Evolutionary conservation across 805 yeast genomes (phyloP).

Genomic region (Candida dendrica): DNA sequence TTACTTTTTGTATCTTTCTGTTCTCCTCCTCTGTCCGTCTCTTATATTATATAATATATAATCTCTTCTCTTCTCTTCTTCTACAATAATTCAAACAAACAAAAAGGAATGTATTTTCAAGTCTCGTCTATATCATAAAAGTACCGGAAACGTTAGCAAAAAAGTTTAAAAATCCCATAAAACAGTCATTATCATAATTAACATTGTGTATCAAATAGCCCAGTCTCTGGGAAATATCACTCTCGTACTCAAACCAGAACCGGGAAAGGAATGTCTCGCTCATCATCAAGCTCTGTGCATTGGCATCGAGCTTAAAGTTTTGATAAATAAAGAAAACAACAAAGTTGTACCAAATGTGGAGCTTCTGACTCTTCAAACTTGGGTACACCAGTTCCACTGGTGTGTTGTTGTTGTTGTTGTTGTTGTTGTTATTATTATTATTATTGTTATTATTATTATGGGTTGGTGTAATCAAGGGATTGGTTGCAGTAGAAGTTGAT

Average conservation of each 20-base stretch:
- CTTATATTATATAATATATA: too few species aligned
- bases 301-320: slow-evolving; percentile 4
- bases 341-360: slow-evolving; percentile 15
- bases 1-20: too few species aligned
- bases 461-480: too few species aligned
- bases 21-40: too few species aligned
- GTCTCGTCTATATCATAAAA: too few species aligned
- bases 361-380: slow-evolving; percentile 8
- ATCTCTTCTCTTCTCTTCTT: too few species aligned
- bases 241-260: slow-evolving; percentile 11
- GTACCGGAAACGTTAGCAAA: too few species aligned
- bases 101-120: too few species aligned
- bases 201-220: slow-evolving; percentile 1
- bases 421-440: background rate
- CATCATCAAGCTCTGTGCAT: background rate
- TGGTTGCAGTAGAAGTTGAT: too few species aligned
- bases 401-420: too few species aligned
- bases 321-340: slow-evolving; percentile 6
- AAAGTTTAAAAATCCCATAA: slow-evolving; percentile 11
- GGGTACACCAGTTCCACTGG: slow-evolving; percentile 4
- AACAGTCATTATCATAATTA: slow-evolving; percentile 12
- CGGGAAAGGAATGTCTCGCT: slow-evolving; percentile 2
- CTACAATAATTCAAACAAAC: too few species aligned
- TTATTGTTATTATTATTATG: too few species aligned
- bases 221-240: slow-evolving; percentile 7